These are phyloP conservation scores for Parathielavia hyrcaniae DNA, from an alignment of 495 filamentous ascomycete species.

Conservation along the genomic window DNA sequence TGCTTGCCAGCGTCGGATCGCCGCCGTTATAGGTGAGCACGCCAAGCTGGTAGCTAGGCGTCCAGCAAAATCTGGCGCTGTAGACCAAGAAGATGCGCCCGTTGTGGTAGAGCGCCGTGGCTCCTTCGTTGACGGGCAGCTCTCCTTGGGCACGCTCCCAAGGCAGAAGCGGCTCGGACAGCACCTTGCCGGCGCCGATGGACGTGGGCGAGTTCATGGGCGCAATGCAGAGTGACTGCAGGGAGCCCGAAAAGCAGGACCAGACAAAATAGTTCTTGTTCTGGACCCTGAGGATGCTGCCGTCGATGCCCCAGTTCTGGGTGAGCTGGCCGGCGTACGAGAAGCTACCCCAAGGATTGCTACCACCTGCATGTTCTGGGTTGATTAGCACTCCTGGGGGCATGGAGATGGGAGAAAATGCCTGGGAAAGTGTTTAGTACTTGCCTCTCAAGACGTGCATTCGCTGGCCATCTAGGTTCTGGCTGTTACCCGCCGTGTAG, in stretches of 20 bases:
- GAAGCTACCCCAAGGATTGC: conserved; percentile 38
- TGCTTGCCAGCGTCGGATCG: conserved; percentile 31
- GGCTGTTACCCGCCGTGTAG: conserved; percentile 23
- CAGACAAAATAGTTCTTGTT: conserved; percentile 40
- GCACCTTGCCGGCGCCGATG: conserved; percentile 27
- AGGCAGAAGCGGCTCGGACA: conserved; percentile 39
- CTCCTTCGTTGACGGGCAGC: conserved; percentile 49
- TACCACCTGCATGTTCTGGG: conserved; percentile 30
- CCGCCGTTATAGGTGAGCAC: conserved; percentile 43
- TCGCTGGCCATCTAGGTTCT: conserved; percentile 32
- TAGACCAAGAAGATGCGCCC: conserved; percentile 43
- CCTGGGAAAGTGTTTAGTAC: neutral
- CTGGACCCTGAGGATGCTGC: conserved; percentile 35
- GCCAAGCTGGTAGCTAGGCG: conserved; percentile 36
- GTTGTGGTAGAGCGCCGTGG: conserved; percentile 41
- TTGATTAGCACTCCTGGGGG: neutral
- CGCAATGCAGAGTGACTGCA: conserved; percentile 46
- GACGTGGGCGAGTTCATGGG: conserved; percentile 29
- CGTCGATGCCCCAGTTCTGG: conserved; percentile 46
- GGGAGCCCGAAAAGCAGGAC: conserved; percentile 39
- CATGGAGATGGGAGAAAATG: no score
- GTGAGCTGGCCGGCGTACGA: conserved; percentile 36
- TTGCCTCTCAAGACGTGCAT: conserved; percentile 36
- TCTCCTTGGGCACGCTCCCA: conserved; percentile 41
- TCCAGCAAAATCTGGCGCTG: conserved; percentile 49